Percentiles rank a stretch among this genome's conserved stretches.
These are phyloP conservation scores for Nitzschia palea DNA, from an alignment of 108 stramenopile genomes.

Conservation along the genomic window DNA sequence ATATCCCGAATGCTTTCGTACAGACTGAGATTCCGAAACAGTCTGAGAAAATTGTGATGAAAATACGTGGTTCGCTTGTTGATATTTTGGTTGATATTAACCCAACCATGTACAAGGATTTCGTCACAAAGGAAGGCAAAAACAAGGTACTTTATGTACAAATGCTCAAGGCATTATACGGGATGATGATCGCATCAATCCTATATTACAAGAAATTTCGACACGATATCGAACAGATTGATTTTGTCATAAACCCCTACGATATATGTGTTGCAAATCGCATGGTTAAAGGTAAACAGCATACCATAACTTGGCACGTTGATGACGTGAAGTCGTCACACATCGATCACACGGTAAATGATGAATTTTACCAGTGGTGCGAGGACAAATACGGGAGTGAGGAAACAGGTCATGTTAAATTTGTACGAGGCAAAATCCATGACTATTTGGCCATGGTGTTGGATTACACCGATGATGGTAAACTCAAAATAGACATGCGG, in stretches of 20 bases:
- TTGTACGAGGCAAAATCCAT: conserved; percentile 11
- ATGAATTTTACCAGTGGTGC: conserved; percentile 8
- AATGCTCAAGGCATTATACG: conserved; percentile 39
- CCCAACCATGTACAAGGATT: conserved; percentile 26
- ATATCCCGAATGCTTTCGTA: conserved; percentile 51
- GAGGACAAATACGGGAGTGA: conserved; percentile 10
- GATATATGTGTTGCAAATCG: conserved; percentile 37
- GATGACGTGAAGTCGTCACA: conserved; percentile 36
- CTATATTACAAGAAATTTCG: conserved; percentile 35
- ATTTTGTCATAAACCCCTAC: conserved; percentile 38
- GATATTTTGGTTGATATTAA: conserved; percentile 29
- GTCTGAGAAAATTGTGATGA: conserved; percentile 19
- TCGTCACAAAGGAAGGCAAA: conserved; percentile 21
- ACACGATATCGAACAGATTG: conserved; percentile 10
- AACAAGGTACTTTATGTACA: conserved; percentile 28
- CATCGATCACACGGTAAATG: conserved; percentile 14
- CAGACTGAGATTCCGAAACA: conserved; percentile 33
- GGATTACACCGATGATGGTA: conserved; percentile 28
- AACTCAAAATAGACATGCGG: conserved; percentile 25
- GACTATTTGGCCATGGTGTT: conserved; percentile 43
- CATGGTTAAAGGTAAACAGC: conserved; percentile 37
- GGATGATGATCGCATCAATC: conserved; percentile 28
- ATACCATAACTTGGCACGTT: conserved; percentile 41
- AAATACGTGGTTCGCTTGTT: conserved; percentile 24
- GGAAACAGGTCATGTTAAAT: not conserved